Percentiles rank a stretch among this genome's conserved stretches.
phyloP scores from a whole-genome alignment of 2,329 filamentous ascomycete species.

The Paracoccidioides brasiliensis region DNA sequence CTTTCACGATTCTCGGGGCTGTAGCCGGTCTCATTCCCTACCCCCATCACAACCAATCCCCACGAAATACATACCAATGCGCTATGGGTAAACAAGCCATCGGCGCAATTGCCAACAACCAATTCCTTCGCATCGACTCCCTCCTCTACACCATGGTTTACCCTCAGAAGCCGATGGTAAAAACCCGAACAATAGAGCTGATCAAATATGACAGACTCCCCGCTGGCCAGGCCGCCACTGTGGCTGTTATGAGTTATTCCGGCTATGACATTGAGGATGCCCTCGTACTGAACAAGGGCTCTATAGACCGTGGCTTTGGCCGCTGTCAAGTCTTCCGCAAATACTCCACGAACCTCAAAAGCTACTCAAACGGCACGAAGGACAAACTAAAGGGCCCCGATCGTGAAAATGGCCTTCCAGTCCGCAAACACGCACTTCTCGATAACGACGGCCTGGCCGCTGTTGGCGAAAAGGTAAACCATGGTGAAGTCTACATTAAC shows the following conservation, averaged over 20 bases:
- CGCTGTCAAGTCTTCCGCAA: slow-evolving; percentile 98
- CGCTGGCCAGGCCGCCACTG: slow-evolving; percentile 90
- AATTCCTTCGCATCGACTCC: slow-evolving; percentile 93
- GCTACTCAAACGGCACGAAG: slow-evolving; percentile 67
- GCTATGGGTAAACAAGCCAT: slow-evolving; percentile 99
- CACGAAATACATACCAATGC: slow-evolving; percentile 96
- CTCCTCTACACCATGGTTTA: slow-evolving; percentile 95
- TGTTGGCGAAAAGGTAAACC: slow-evolving; percentile 65
- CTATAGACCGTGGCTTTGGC: slow-evolving; percentile 86
- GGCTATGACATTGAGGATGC: slow-evolving; percentile 99
- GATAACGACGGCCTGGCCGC: slow-evolving; percentile 80
- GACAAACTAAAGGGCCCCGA: slow-evolving; percentile 51
- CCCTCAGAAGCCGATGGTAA: slow-evolving; percentile 93
- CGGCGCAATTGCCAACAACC: slow-evolving; percentile 93
- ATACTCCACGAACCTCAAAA: slow-evolving; percentile 71
- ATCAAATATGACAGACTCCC: slow-evolving; percentile 96
- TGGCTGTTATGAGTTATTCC: slow-evolving; percentile 98
- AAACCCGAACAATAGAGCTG: slow-evolving; percentile 89
- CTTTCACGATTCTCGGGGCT: slow-evolving; percentile 89
- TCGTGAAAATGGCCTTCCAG: slow-evolving; percentile 46
- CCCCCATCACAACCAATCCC: slow-evolving; percentile 97
- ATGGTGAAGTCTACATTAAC: slow-evolving; percentile 77
- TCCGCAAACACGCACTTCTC: slow-evolving; percentile 58
- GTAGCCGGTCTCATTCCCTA: slow-evolving; percentile 95
- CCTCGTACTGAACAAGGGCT: slow-evolving; percentile 90